Percentiles rank a stretch among this genome's conserved stretches.
Conservation (phyloP, 2,329 filamentous ascomycete genomes). For the Aspergillus pseudonomiae region DNA sequence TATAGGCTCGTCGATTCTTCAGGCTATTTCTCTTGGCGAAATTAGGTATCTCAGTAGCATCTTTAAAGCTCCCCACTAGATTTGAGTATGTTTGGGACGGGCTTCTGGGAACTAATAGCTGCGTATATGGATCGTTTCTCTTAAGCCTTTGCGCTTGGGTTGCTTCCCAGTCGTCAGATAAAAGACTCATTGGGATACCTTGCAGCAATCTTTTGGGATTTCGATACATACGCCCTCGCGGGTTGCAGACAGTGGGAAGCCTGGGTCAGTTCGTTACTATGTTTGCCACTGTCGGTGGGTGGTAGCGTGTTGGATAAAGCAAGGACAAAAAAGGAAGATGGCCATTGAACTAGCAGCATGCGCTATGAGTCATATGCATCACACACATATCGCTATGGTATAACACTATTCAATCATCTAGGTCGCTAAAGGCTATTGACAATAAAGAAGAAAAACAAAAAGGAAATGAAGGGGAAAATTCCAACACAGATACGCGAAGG, state of each 20-base stretch:
- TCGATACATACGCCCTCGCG: background rate
- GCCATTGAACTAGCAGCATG: background rate
- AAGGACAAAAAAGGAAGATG: background rate
- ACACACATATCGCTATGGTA: background rate
- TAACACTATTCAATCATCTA: background rate
- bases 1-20: too few relatives aligned
- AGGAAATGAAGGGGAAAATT: background rate
- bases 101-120: too few relatives aligned
- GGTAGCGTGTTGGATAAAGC: background rate
- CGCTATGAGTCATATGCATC: background rate
- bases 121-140: background rate
- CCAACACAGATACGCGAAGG: background rate
- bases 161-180: background rate
- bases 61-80: too few relatives aligned
- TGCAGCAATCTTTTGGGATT: background rate
- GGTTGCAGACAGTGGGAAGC: background rate
- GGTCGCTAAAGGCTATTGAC: background rate
- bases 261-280: background rate
- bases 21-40: too few relatives aligned
- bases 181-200: background rate
- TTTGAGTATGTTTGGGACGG: too few relatives aligned
- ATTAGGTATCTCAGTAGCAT: too few relatives aligned
- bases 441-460: background rate
- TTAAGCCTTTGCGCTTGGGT: too few relatives aligned
- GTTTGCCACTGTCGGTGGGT: background rate